Conservation (phyloP, 257 asterid genomes). For the Anisodus tanguticus region DNA sequence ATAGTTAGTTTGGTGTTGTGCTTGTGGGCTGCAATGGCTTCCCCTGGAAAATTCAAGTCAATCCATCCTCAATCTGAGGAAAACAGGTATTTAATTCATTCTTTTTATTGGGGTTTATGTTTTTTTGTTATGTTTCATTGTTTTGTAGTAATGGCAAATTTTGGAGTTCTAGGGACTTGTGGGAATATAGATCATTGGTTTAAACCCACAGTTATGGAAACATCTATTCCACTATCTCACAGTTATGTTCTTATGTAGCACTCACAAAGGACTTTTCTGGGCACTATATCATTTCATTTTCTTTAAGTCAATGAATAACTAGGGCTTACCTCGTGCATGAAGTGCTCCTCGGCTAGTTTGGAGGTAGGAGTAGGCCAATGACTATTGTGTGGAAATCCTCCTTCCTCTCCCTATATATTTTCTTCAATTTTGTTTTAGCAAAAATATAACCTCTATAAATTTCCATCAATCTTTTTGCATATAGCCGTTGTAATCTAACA, state of each 20-base stretch:
- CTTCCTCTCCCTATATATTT: not conserved
- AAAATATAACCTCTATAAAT: not conserved
- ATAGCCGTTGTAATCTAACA: not conserved
- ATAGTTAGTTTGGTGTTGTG: conserved; percentile 64
- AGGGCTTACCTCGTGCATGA: not conserved
- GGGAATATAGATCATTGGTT: not conserved
- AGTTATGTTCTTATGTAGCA: not conserved
- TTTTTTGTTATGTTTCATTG: not conserved
- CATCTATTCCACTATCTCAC: not conserved
- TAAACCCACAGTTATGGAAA: not conserved
- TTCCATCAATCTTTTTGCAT: not conserved
- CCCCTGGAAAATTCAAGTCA: conserved; percentile 86
- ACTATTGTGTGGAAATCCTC: not conserved
- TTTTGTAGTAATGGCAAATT: not conserved
- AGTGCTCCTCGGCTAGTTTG: not conserved
- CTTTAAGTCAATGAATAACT: not conserved
- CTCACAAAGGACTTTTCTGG: not conserved
- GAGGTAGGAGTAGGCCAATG: not conserved
- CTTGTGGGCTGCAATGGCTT: conserved; percentile 84
- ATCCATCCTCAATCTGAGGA: conserved; percentile 90
- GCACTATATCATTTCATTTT: not conserved
- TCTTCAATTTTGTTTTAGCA: not conserved
- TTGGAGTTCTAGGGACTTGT: not conserved
- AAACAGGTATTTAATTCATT: conserved; percentile 60
- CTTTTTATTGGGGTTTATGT: not conserved